Evolutionary conservation across 1,284 basidiomycete genomes (phyloP), one percentile per base, ranked within the genome.

Genomic region (Leccinum holopus): DNA sequence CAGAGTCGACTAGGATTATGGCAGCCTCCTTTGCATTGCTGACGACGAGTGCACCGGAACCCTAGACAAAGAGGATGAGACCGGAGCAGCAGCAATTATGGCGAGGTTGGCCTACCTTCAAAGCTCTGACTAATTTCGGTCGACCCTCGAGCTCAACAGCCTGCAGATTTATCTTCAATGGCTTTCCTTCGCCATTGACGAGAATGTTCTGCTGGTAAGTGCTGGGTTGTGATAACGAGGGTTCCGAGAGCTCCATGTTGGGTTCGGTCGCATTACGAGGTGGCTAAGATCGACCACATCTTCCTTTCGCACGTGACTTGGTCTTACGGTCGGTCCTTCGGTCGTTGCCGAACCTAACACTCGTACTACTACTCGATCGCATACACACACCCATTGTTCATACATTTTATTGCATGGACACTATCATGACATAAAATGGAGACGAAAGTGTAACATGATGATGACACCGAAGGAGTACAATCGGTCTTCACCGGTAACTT

Each of bases 401-500:
- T 65, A 68, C 57, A 60, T 61, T 62, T 66, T 66, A 72, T 73
- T 73, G 70, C 69, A 74, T 74, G 77, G 78, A 81, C 79, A 76
- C 67, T 69, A 77, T 78, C 77, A 82, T 81, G 77, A 77, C 79
- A 84, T 82, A 76, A 68, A 74, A 77, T 69, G 72, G 75, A 70
- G 68, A 72, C 62, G 70, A 61, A 60, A 64, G 75, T 76, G 78
- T 75, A 81, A 81, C 81, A 83, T 78, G 78, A 79, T 71, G 74
- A 75, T 76, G 66, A 49, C 47, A 49, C 60, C 59, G 12, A 54
- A 72, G 74, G 70, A 76, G 56, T 25, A 56, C 5, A 66, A 67
- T 69, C 54, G 61, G 65, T 63, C 69, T 75, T 92, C 87, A 95
- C 86, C 93, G 93, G 87, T 95, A 95, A 87, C 93, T 95, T 52